Base-by-base conservation (phyloP, 2,329 filamentous ascomycete genomes). In the Nothopassalora personata region DNA sequence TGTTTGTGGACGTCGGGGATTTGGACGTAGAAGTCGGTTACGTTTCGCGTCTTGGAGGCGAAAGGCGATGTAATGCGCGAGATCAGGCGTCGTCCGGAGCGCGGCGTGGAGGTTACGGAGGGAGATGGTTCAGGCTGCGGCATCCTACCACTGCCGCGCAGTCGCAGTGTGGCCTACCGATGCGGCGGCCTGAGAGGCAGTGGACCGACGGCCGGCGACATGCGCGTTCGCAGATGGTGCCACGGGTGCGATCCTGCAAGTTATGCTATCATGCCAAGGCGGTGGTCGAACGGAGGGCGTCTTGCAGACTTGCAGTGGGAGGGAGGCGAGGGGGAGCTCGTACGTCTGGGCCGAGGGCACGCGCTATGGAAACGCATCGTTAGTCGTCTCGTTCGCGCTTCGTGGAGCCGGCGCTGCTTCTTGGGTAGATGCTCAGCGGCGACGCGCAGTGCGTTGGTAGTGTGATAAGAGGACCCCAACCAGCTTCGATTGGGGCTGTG, bases 1-100 rank as follows among this genome's bases (percentile, higher is more conserved):
- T 88, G 86, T 64, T 86, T 86, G 74, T 92, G 86, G 11, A 89
- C 89, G 70, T 93, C 88, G 70, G 89, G 83, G 53, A 88, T 84
- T 64, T 85, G 83, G 72, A 94, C 85, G 74, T 90, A 85, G 76
- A 91, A 94, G 71, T 93, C 89, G 76, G 85, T 80, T 66, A 91
- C 80, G 72, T 88, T 85, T 68, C 89, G 86, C 64, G 82, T 73
- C 66, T 79, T 80, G 55, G 75, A 73, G 48, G 79, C 74, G 66
- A 86, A 79, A 30, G 82, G 81, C 59, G 79, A 80, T 57, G 80
- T 80, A 64, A 86, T 77, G 66, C 80, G 80, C 58, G 81, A 81
- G 48, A 86, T 70, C 46, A 80, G 69, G 53, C 71, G 69, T 52
- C 71, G 69, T 59, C 71, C 67, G 43, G 70, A 60, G 23, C 59